A percentile compares a stretch with the other conserved stretches of the same genome.
Conservation (phyloP, 805 yeast species). For the Candida oleophila region DNA sequence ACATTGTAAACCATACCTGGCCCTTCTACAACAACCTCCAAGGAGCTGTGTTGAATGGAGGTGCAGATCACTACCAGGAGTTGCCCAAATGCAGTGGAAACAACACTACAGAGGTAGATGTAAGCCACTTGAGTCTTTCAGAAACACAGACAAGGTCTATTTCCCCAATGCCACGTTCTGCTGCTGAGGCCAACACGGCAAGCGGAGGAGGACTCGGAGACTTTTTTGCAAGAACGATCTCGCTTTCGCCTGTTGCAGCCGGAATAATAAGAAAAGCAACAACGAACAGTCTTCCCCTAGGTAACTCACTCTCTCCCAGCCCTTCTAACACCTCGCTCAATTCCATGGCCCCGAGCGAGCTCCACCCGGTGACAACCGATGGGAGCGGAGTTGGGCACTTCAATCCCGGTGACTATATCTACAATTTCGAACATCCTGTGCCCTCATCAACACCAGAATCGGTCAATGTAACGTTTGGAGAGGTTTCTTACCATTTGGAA, state of each 20-base stretch:
- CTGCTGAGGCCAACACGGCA: not conserved
- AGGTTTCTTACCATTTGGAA: conserved; percentile 67
- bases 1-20: conserved; percentile 82
- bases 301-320: not conserved
- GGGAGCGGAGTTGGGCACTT: conserved; percentile 31
- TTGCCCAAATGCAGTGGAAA: conserved; percentile 9
- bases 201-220: not conserved
- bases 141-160: conserved; percentile 16
- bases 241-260: conserved; percentile 3
- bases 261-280: not conserved
- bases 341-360: not conserved
- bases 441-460: conserved; percentile 84
- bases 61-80: conserved; percentile 48
- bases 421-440: conserved; percentile 86
- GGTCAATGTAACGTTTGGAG: conserved; percentile 75
- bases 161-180: conserved; percentile 3
- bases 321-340: not conserved
- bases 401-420: conserved; percentile 86
- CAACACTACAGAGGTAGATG: conserved; percentile 3
- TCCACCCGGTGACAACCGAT: conserved; percentile 12
- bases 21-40: conserved; percentile 59
- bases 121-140: conserved; percentile 11
- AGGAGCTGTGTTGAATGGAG: conserved; percentile 27
- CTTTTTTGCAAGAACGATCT: not conserved
- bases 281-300: not conserved